Evolutionary conservation across 371 early-diverging fungal species (phyloP), one percentile per base, ranked within the genome.

Genomic region (Mucor sp.): DNA sequence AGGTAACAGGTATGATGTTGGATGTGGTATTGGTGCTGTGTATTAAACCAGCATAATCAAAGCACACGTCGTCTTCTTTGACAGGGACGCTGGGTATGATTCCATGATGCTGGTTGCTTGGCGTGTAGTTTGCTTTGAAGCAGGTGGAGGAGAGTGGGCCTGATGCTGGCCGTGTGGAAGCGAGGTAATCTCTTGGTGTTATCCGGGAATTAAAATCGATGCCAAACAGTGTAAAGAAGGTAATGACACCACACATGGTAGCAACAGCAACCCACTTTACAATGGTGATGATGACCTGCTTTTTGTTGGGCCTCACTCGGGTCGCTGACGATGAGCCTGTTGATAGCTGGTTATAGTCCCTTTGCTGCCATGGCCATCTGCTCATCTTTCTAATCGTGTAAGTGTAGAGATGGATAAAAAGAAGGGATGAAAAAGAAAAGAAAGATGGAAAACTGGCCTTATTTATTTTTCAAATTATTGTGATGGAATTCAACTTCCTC

Each of bases 191-290:
- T 17, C 74, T 77, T 19, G 75, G 33, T 23, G 70, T 73, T 33
- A 82, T 70, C 56, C 76, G 77, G n/a, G 72, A 25, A 68, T 84
- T 82, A n/a, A 80, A 65, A 23, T 84, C 81, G 23, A 82, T 64
- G 19, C 76, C 69, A 30, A 69, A 80, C 14, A 78, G 17, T 14
- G 68, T 59, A 43, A 84, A 74, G 41, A 82, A 84, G 43, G 66
- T 27, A 7, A 75, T 6, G 3, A 70, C 28, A 19, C 57, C 70
- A 56, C 58, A 17, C 0, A 64, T 1, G 17, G 53, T 28, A 9
- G 56, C 39, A 1, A 35, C 56, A 7, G 17, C 4, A 6, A 30
- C 25, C 72, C 72, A 71, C 59, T 67, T 63, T 9, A 61, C n/a
- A n/a, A 71, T 11, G 23, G 41, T 11, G 3, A 67, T 8, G 0